Base-by-base conservation (phyloP, 106 monocot species). In the Allium fistulosum region DNA sequence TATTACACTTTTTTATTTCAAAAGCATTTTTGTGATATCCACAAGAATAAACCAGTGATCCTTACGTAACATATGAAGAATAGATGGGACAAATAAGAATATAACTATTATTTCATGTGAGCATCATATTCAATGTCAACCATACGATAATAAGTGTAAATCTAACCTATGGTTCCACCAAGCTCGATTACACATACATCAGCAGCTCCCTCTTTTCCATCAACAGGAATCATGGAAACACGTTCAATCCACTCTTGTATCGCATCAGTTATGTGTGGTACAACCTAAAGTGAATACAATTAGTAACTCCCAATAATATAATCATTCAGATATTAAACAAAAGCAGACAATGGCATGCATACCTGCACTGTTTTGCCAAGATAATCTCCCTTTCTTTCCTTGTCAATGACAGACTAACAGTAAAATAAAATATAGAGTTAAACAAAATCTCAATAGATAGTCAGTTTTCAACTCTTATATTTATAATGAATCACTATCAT, bases 291-390 rank as follows among this genome's bases (percentile, higher is more conserved):
- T 37, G 5, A 37, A 37, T 37, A 37, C 37, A 37, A 37, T 37
- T 37, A 37, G 37, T 1, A 37, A 2, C 37, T 37, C 37, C 37
- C 37, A 37, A 37, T 4, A 37, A 37, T 37, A 37, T 37, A 37
- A 37, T 37, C 37, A 2, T 5, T 37, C 37, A 5, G 37, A 37
- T 37, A 37, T 37, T 5, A 37, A 37, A 16, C 10, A 11, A 67
- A 50, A 22, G 11, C 49, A 16, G 46, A 37, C 56, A 66, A 13
- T 65, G 11, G 28, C 51, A 65, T 46, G 62, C 66, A 71, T 11
- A 87, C 87, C 87, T 88, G 87, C 55, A 88, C 87, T 56, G 83
- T 88, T 84, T 84, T 88, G 11, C 87, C 87, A 16, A 88, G 78
- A 65, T 88, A 88, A 28, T 88, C 83, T 62, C 87, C 87, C 61